Base-by-base conservation (phyloP, 805 yeast species). In the Danielozyma ontarioensis region DNA sequence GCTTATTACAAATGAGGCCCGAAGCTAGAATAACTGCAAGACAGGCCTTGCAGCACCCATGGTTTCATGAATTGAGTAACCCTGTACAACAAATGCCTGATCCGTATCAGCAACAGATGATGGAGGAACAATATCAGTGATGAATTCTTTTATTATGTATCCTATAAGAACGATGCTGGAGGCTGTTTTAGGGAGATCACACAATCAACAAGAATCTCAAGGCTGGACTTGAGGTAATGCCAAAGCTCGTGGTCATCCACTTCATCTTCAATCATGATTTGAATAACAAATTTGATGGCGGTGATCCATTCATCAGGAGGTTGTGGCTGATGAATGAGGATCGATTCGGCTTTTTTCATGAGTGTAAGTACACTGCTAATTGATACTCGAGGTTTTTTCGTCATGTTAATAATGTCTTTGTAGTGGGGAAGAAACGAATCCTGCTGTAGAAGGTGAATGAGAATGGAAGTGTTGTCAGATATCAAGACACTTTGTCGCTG, bases 31-130 rank as follows among this genome's bases (percentile, higher is more conserved):
- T 75, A 23, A 73, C 77, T 35, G 79, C 80, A 4, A 64, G 80
- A 50, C 80, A 74, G 48, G 77, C 78, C 7, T 64, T 75, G 43
- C 78, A 75, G 40, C 81, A 82, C 52, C 83, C 86, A 8, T 79
- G 95, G 95, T 85, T 86, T 54, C 80, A 78, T 35, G 95, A 86
- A 47, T 80, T 74, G 38, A 68, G 77, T 36, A 61, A 57, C 38
- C 69, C 70, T 3, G 49, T 57, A 45, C 62, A 51, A 34, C 57
- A 46, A 18, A 42, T 63, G 40, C 38, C 49, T 12, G 64, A 61
- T 28, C 65, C 64, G 5, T 59, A 55, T 39, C 53, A 44, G 31
- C 59, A 56, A 26, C 53, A 50, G 22, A n/a, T n/a, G n/a, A n/a
- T n/a, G n/a, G n/a, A n/a, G n/a, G n/a, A n/a, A n/a, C n/a, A n/a